Evolutionary conservation across 2,329 filamentous ascomycete genomes (phyloP).

Genomic region (Mycosphaerella arachidis): DNA sequence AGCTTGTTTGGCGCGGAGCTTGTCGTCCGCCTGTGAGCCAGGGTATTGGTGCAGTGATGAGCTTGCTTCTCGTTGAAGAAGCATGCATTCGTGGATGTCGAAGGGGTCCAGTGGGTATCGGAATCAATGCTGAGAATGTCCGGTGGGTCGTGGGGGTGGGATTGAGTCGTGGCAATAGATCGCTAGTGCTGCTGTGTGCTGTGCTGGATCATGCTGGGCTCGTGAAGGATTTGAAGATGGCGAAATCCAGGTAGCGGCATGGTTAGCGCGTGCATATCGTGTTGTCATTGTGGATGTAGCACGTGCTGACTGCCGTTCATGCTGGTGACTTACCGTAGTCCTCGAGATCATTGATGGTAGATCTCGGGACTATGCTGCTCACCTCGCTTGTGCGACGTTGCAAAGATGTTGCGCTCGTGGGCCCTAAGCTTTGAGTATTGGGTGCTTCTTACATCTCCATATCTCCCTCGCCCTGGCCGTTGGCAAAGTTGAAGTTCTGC

Average conservation of each 20-base stretch:
- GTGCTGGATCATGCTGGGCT: constrained; percentile 13
- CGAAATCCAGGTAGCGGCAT: background rate
- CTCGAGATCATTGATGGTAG: background rate
- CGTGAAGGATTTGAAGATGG: constrained; percentile 1
- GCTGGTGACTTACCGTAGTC: constrained; percentile 1
- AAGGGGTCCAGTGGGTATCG: constrained; percentile 8
- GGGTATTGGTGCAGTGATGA: background rate
- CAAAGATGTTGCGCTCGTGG: background rate
- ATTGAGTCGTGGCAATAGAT: constrained; percentile 10
- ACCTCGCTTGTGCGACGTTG: background rate
- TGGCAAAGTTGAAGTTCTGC: constrained; percentile 92
- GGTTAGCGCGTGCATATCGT: background rate
- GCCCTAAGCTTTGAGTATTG: background rate
- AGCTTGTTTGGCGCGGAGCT: background rate
- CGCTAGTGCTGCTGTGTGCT: constrained; percentile 13
- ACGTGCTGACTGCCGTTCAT: background rate
- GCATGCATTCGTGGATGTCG: constrained; percentile 3
- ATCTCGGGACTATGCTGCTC: background rate
- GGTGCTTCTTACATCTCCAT: constrained; percentile 35
- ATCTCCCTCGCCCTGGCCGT: constrained; percentile 68
- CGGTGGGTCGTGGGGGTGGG: background rate
- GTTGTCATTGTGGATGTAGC: background rate
- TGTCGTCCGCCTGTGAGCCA: background rate
- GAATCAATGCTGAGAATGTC: background rate
- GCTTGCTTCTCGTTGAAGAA: constrained; percentile 3